These are phyloP conservation scores for Calocera cornea DNA, from an alignment of 768 basidiomycete genomes.

Conservation along the genomic window DNA sequence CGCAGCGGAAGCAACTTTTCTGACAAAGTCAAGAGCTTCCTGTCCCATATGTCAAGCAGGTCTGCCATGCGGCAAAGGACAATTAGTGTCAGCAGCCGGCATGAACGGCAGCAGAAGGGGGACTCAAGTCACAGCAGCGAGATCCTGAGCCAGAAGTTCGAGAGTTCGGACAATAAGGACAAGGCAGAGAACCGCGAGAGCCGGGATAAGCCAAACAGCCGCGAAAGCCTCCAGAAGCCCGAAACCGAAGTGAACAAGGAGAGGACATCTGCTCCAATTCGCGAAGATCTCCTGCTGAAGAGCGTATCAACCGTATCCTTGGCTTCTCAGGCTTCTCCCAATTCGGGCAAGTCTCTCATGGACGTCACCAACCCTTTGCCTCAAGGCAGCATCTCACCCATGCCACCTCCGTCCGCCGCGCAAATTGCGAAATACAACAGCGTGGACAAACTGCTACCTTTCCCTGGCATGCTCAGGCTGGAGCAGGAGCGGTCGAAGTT, in stretches of 20 bases:
- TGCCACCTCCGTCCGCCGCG: slow-evolving; percentile 56
- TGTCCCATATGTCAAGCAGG: slow-evolving; percentile 1
- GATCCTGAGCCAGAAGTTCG: background rate
- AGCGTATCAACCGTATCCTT: slow-evolving; percentile 31
- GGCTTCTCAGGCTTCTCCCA: slow-evolving; percentile 50
- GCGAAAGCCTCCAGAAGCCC: background rate
- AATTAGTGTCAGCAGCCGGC: background rate
- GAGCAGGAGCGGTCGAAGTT: slow-evolving; percentile 22
- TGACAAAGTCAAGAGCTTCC: background rate
- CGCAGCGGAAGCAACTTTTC: slow-evolving; percentile 1
- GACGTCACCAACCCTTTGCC: slow-evolving; percentile 36
- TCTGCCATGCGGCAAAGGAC: background rate
- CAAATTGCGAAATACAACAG: slow-evolving; percentile 63
- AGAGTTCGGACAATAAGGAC: background rate
- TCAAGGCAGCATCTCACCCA: slow-evolving; percentile 55
- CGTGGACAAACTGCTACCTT: slow-evolving; percentile 66
- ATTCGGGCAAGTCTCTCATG: slow-evolving; percentile 45
- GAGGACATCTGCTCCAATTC: slow-evolving; percentile 1
- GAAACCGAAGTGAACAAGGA: background rate
- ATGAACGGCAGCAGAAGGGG: background rate
- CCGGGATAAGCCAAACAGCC: background rate
- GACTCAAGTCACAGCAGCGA: background rate
- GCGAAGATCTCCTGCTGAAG: background rate
- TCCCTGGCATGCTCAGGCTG: slow-evolving; percentile 71
- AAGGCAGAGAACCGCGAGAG: background rate